These are phyloP conservation scores for Hypomontagnella submonticulosa DNA, from an alignment of 495 filamentous ascomycete species.

Conservation along the genomic window DNA sequence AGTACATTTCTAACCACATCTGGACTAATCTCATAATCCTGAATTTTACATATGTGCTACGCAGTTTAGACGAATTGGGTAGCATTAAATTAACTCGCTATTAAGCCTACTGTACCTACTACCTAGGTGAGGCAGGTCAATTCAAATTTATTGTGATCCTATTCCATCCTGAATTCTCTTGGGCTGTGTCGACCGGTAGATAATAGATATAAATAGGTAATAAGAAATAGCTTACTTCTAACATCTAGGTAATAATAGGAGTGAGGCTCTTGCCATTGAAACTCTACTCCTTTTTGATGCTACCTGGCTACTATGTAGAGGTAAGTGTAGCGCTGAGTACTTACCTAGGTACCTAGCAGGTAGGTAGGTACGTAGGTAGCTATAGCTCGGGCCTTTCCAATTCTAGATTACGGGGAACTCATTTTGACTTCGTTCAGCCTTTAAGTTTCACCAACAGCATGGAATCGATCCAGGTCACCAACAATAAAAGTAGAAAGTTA, in stretches of 20 bases:
- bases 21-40: conserved; percentile 35
- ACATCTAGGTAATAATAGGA: not conserved
- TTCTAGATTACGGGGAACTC: conserved; percentile 28
- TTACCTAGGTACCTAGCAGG: not conserved
- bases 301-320: conserved; percentile 1
- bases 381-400: conserved; percentile 2
- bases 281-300: conserved; percentile 18
- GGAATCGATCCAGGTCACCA: conserved; percentile 10
- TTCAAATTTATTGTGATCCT: conserved; percentile 23
- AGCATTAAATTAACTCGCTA: conserved; percentile 34
- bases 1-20: conserved; percentile 15
- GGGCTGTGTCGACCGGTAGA: not conserved
- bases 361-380: too few species aligned
- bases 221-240: too few species aligned
- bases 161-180: conserved; percentile 15
- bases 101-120: conserved; percentile 15
- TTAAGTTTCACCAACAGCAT: conserved; percentile 39
- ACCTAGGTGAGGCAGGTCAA: conserved; percentile 16
- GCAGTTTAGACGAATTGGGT: conserved; percentile 23
- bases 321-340: not conserved
- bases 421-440: conserved; percentile 19
- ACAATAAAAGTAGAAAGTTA: conserved; percentile 2
- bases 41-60: conserved; percentile 36
- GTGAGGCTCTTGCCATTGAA: conserved; percentile 33
- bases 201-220: conserved; percentile 28